phyloP scores from a whole-genome alignment of 2,329 filamentous ascomycete genomes.

The Chaetoscypha palmicola region DNA sequence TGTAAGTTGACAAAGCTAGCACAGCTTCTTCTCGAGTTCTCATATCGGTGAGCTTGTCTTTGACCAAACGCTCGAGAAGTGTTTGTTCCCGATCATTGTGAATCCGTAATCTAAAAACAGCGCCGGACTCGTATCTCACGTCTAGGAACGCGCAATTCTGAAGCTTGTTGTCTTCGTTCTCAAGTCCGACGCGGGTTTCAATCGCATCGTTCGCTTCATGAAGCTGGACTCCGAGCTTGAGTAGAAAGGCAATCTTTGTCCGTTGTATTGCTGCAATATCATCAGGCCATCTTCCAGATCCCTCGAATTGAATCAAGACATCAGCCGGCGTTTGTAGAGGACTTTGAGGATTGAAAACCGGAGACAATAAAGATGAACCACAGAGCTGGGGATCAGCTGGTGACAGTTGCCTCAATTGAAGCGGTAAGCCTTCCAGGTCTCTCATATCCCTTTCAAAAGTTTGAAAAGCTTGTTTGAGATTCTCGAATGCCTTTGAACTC shows the following conservation, averaged over 20 bases:
- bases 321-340: constrained; percentile 55
- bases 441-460: constrained; percentile 71
- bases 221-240: constrained; percentile 60
- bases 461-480: constrained; percentile 60
- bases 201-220: constrained; percentile 53
- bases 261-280: constrained; percentile 85
- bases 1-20: constrained; percentile 61
- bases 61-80: constrained; percentile 70
- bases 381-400: constrained; percentile 67
- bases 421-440: constrained; percentile 70
- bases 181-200: constrained; percentile 67
- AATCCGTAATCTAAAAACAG: constrained; percentile 77
- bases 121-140: constrained; percentile 63
- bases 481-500: constrained; percentile 29
- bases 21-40: constrained; percentile 62
- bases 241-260: constrained; percentile 82
- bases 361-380: constrained; percentile 57
- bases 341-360: constrained; percentile 36
- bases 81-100: constrained; percentile 82
- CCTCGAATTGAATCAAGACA: constrained; percentile 84
- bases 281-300: constrained; percentile 89
- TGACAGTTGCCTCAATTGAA: constrained; percentile 77
- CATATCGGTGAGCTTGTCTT: constrained; percentile 62
- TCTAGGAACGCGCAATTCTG: constrained; percentile 80
- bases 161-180: constrained; percentile 61